phyloP scores from a whole-genome alignment of 176 grass and related monocot genomes.

The Paspalum vaginatum region DNA sequence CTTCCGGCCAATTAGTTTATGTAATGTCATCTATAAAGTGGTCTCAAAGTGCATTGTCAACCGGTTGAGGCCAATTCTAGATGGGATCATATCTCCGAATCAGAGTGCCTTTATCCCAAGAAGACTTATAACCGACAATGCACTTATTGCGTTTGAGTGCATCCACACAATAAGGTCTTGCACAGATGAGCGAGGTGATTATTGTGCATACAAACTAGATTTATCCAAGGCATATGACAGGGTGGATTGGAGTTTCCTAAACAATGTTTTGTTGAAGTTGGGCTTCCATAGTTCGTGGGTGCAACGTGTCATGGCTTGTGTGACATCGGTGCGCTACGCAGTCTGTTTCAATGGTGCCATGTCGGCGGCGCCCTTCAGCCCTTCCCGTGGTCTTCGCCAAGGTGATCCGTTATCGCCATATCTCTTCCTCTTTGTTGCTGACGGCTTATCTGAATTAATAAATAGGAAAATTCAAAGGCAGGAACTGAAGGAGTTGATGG shows the following conservation, averaged over 20 bases:
- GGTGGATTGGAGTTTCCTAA: no score
- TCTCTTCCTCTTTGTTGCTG: background rate
- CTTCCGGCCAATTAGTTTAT: background rate
- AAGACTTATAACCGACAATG: no score
- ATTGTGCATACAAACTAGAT: no score
- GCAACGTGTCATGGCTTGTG: background rate
- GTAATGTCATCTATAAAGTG: background rate
- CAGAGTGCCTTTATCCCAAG: no score
- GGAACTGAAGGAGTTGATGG: background rate
- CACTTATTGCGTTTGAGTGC: no score
- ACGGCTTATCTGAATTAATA: background rate
- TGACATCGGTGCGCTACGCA: background rate
- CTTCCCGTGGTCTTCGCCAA: background rate
- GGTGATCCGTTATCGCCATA: background rate
- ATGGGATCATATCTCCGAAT: no score
- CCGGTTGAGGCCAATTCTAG: no score
- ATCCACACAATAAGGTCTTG: no score
- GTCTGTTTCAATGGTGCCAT: background rate
- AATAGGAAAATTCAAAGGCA: background rate
- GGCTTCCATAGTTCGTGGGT: background rate
- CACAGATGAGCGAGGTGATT: no score
- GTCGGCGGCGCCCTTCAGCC: background rate
- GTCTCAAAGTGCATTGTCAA: background rate
- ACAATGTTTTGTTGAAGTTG: no score
- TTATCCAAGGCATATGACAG: no score